Evolutionary conservation across 495 filamentous ascomycete genomes (phyloP).

Genomic region (Letharia lupina): DNA sequence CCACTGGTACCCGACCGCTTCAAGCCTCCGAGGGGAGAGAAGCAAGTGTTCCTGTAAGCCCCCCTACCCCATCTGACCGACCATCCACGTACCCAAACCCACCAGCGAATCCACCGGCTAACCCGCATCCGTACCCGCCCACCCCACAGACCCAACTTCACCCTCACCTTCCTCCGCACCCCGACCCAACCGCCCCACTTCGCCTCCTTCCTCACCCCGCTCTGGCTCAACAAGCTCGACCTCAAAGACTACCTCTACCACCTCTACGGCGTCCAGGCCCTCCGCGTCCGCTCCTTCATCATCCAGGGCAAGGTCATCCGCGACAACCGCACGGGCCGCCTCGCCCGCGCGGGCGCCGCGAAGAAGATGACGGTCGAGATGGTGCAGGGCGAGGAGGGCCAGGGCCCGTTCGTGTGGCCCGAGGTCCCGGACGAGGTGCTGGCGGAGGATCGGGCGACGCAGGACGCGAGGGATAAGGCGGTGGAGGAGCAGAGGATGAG

Average conservation of each 20-base stretch:
- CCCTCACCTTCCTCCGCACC: slow-evolving; percentile 56
- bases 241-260: slow-evolving; percentile 72
- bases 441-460: slow-evolving; percentile 38
- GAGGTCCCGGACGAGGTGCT: slow-evolving; percentile 41
- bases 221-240: slow-evolving; percentile 72
- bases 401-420: slow-evolving; percentile 57
- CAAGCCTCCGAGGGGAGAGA: slow-evolving; percentile 20
- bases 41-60: slow-evolving; percentile 24
- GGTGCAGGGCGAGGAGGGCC: slow-evolving; percentile 28
- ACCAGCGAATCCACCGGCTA: too few relatives aligned
- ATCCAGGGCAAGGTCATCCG: slow-evolving; percentile 46
- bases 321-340: slow-evolving; percentile 31
- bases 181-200: slow-evolving; percentile 54
- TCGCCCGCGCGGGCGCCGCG: slow-evolving; percentile 44
- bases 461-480: background rate
- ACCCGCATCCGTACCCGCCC: background rate
- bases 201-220: slow-evolving; percentile 63
- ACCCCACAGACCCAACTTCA: slow-evolving; percentile 55
- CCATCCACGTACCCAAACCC: too few relatives aligned
- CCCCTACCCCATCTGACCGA: background rate
- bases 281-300: slow-evolving; percentile 58
- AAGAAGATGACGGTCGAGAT: slow-evolving; percentile 80
- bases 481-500: slow-evolving; percentile 34
- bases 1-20: slow-evolving; percentile 23
- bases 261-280: slow-evolving; percentile 51